A percentile compares a stretch with the other conserved stretches of the same genome.
These are phyloP conservation scores for Simplicillium aogashimaense DNA, from an alignment of 2,329 filamentous ascomycete genomes.

Conservation along the genomic window DNA sequence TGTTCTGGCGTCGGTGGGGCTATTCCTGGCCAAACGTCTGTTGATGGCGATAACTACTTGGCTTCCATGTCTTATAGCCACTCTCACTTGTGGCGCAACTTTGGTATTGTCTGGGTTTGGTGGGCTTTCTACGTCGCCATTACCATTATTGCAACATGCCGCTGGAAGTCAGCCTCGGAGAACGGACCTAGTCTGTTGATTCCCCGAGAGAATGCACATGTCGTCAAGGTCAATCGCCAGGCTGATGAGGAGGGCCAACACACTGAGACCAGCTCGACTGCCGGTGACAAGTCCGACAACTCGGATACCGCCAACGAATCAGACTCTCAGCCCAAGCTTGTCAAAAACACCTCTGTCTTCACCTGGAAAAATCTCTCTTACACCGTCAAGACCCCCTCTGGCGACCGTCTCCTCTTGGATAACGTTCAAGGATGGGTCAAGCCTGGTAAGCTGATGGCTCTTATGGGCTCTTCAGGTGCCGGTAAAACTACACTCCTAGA, in stretches of 20 bases:
- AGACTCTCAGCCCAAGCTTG: constrained; percentile 23
- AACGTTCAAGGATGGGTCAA: constrained; percentile 79
- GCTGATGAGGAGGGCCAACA: constrained; percentile 39
- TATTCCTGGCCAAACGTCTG: constrained; percentile 30
- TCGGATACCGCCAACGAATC: constrained; percentile 9
- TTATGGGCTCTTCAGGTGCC: constrained; percentile 76
- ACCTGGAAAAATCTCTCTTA: constrained; percentile 68
- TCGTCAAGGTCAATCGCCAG: constrained; percentile 16
- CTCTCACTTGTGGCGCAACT: constrained; percentile 47
- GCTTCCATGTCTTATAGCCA: constrained; percentile 41
- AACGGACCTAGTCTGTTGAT: constrained; percentile 47
- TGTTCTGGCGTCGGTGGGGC: constrained; percentile 52
- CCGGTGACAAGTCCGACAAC: constrained; percentile 21
- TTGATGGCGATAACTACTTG: constrained; percentile 51
- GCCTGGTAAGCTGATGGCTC: constrained; percentile 64
- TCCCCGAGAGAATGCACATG: constrained; percentile 46
- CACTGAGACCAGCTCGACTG: constrained; percentile 3
- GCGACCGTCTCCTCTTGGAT: constrained; percentile 62
- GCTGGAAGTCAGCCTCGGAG: constrained; percentile 44
- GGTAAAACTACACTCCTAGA: constrained; percentile 82
- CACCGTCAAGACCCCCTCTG: constrained; percentile 50
- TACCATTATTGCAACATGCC: constrained; percentile 46
- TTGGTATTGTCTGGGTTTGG: constrained; percentile 53
- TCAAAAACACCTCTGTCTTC: constrained; percentile 58
- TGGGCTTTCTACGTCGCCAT: constrained; percentile 49